Percentiles rank a stretch among this genome's conserved stretches.
phyloP scores from a whole-genome alignment of 164 flowering plant genomes.

The Stephania yunnanensis region DNA sequence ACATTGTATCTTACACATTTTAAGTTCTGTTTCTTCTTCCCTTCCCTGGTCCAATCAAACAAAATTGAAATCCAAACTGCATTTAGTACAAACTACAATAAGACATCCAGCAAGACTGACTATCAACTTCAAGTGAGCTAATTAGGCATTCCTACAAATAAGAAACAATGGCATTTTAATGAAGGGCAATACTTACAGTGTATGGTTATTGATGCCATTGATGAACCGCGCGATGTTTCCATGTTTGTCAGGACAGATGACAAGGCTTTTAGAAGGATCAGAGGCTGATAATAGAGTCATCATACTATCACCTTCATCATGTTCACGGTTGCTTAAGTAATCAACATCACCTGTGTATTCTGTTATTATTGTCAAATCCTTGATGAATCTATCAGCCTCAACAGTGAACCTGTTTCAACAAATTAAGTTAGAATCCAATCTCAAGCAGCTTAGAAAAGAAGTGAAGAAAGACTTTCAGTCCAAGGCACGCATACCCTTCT shows the following conservation, averaged over 20 bases:
- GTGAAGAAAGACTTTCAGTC: background rate
- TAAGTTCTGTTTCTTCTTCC: constrained; percentile 85
- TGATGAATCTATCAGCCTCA: constrained; percentile 71
- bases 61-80: constrained; percentile 1
- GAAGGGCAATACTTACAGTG: constrained; percentile 42
- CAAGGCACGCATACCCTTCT: constrained; percentile 51
- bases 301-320: constrained; percentile 77
- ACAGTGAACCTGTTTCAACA: constrained; percentile 71
- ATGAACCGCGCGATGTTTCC: constrained; percentile 93
- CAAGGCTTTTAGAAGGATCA: constrained; percentile 60
- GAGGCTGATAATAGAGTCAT: constrained; percentile 77
- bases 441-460: background rate
- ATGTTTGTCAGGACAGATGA: constrained; percentile 82
- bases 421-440: background rate
- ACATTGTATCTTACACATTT: constrained; percentile 80
- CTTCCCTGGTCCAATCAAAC: constrained; percentile 50
- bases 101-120: background rate
- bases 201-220: constrained; percentile 90
- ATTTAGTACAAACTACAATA: background rate
- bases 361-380: constrained; percentile 77
- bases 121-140: background rate
- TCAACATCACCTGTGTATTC: constrained; percentile 95
- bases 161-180: background rate
- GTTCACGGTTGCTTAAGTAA: constrained; percentile 72
- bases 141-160: background rate